phyloP scores from a whole-genome alignment of 2,329 filamentous ascomycete genomes.

The Scedosporium dehoogii region DNA sequence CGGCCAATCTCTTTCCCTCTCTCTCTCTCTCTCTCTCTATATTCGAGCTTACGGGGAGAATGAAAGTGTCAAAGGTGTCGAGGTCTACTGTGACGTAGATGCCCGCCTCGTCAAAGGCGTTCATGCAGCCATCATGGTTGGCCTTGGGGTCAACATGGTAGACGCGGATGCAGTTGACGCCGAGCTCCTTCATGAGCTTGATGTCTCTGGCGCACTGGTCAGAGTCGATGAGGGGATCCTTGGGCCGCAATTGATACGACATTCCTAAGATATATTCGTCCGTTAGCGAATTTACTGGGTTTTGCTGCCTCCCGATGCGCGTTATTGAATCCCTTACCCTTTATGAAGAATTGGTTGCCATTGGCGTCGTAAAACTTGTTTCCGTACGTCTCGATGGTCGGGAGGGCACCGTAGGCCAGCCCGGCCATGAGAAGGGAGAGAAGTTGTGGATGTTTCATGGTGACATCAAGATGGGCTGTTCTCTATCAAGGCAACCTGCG shows the following conservation, averaged over 20 bases:
- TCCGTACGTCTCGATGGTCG: constrained; percentile 48
- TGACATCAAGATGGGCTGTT: background rate
- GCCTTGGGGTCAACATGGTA: constrained; percentile 71
- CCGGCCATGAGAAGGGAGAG: constrained; percentile 2
- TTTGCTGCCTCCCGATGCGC: background rate
- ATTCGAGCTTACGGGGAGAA: constrained; percentile 42
- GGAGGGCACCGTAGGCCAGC: constrained; percentile 22
- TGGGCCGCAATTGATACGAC: constrained; percentile 53
- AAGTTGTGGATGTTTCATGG: constrained; percentile 1
- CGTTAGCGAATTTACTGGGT: background rate
- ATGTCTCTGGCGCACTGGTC: constrained; percentile 71
- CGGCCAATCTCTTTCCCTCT: background rate
- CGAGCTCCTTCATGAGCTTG: constrained; percentile 66
- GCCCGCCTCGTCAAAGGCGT: constrained; percentile 64
- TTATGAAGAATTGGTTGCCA: constrained; percentile 75
- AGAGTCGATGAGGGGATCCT: constrained; percentile 67
- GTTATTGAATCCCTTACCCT: constrained; percentile 41
- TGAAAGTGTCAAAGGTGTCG: constrained; percentile 63
- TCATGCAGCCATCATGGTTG: constrained; percentile 74
- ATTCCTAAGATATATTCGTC: constrained; percentile 43
- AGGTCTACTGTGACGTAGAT: constrained; percentile 82
- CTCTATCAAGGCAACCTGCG: no score
- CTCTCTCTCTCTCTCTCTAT: background rate
- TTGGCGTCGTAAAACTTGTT: constrained; percentile 80
- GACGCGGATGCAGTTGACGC: constrained; percentile 75